Base-by-base conservation (phyloP, 768 basidiomycete genomes). In the Amanita jacksonii region DNA sequence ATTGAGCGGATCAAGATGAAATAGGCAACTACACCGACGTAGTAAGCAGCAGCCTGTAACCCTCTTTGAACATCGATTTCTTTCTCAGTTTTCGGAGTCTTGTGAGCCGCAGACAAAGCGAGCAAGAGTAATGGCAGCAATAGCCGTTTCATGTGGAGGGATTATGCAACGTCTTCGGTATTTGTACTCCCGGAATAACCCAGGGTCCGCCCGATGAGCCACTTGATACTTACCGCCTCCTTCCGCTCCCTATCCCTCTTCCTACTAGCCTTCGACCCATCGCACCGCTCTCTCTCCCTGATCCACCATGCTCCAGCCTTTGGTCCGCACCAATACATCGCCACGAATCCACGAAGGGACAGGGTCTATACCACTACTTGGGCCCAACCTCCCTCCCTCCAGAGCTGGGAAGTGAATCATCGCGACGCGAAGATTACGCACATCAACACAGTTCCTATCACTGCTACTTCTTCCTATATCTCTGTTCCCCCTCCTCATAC, bases 381-480 rank as follows among this genome's bases (percentile, higher is more conserved):
- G 74, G 66, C 70, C 1, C 51, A 59, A 3, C 73, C 72, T 3
- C 73, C 74, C 0, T 51, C 58, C 4, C 62, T 77, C 4, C 66
- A 65, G 0, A 70, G 67, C 47, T 77, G 73, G 72, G 55, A 57
- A 4, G 49, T 74, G 8, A 62, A 66, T 31, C 48, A 54, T 8
- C 23, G 40, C 23, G 51, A 24, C 12, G 5, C 18, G n/a, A 16
- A 25, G 10, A 7, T 38, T 3, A 27, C 18, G 15, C 67, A 66
- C 41, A 48, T 74, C n/a, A 67, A 71, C 43, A 67, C 52, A 22
- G 63, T 67, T 1, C 63, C 67, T 2, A 74, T 75, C 43, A 70
- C 72, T n/a, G 72, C 75, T 7, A 70, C 68, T 0, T 77, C 75
- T 4, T 75, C 73, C 0, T 76, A 75, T 48, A 68, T 75, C 16